Base-by-base conservation (phyloP, 768 basidiomycete species). In the Udeniomyces megalosporus region DNA sequence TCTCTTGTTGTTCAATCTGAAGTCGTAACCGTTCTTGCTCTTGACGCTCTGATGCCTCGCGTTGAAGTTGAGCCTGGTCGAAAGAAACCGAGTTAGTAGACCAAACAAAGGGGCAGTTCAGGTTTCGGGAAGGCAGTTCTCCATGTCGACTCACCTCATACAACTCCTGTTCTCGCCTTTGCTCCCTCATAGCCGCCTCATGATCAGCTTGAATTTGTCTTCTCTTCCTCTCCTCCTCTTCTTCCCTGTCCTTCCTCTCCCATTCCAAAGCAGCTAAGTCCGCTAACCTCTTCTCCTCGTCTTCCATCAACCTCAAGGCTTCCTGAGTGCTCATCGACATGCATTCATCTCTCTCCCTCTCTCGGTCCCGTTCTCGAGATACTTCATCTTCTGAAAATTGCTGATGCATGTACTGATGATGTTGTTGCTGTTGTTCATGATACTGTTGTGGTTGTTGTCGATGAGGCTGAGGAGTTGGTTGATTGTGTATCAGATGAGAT, bases 131-230 rank as follows among this genome's bases (percentile, higher is more conserved):
- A n/a, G n/a, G n/a, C n/a, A n/a, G n/a, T n/a, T n/a, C n/a, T n/a
- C n/a, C n/a, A n/a, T 10, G 1, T 2, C 5, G 69, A 67, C 70
- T 67, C 42, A 66, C 65, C 55, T 71, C 66, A 70, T 72, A 74
- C 10, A 70, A 66, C 22, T 70, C 70, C 61, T 71, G 68, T 58
- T 74, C 74, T 28, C 69, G 65, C 50, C 70, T 69, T 60, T 74
- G 74, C 52, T 73, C 71, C 46, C 66, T 68, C 65, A 71, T 62
- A 2, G 74, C 74, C 14, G 70, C 61, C 38, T 70, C 67, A 46
- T 68, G 64, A 58, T 73, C 74, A 22, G 67, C 69, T 38, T 65
- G 61, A 22, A 71, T 55, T 59, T 73, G 74, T 15, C 59, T 61
- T 15, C 68, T 48, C n/a, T 66, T 65, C 31, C 67, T 66, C 52